phyloP scores from a whole-genome alignment of 1,284 basidiomycete genomes.

The Ceratobasidium theobromae region DNA sequence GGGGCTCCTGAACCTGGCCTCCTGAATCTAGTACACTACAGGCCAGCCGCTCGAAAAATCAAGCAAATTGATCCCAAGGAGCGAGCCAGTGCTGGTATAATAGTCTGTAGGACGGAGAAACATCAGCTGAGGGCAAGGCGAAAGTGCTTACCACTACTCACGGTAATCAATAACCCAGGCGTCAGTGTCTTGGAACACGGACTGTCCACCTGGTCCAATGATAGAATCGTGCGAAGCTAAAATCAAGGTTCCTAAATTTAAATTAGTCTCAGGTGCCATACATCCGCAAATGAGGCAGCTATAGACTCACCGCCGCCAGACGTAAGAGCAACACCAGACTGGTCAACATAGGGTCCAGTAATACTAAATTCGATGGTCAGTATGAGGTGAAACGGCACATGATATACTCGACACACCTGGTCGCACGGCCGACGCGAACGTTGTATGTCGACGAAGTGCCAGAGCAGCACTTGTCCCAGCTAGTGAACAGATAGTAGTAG shows the following conservation, averaged over 20 bases:
- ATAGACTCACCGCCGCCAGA: slow-evolving; percentile 47
- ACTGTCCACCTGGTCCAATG: slow-evolving; percentile 51
- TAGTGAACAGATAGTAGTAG: slow-evolving; percentile 60
- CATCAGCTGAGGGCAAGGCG: neutral
- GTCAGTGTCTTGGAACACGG: slow-evolving; percentile 46
- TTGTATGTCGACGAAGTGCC: slow-evolving; percentile 59
- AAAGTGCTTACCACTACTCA: slow-evolving; percentile 38
- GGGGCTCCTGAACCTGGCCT: too few species aligned
- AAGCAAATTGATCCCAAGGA: slow-evolving; percentile 37
- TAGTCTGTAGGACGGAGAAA: slow-evolving; percentile 44
- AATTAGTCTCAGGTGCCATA: neutral
- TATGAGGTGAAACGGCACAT: neutral
- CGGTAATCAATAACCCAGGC: slow-evolving; percentile 49
- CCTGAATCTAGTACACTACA: too few species aligned
- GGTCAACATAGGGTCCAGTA: slow-evolving; percentile 53
- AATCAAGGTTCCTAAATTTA: slow-evolving; percentile 40
- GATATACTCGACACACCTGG: slow-evolving; percentile 43
- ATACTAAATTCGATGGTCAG: slow-evolving; percentile 39
- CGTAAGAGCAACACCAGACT: slow-evolving; percentile 50
- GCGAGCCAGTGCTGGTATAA: slow-evolving; percentile 46
- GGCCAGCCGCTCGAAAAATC: slow-evolving; percentile 36
- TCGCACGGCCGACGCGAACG: slow-evolving; percentile 56
- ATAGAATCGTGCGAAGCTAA: slow-evolving; percentile 54
- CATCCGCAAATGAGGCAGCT: neutral
- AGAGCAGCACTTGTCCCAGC: slow-evolving; percentile 58